Evolutionary conservation across 495 filamentous ascomycete species (phyloP).

Genomic region (Chaetomium cochliodes): DNA sequence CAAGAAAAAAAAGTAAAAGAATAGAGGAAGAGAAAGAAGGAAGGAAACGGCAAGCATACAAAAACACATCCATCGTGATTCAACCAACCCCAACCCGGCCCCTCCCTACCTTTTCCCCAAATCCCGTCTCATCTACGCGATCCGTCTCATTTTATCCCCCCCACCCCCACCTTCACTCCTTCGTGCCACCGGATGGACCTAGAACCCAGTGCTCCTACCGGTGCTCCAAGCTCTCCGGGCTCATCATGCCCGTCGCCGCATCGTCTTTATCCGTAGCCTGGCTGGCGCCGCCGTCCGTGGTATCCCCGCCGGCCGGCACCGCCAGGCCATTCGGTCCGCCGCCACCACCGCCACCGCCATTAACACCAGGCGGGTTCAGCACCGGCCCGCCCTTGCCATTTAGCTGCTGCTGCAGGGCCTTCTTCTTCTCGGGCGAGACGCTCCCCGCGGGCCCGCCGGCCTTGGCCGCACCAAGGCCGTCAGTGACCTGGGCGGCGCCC

Average conservation of each 20-base stretch:
- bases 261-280: slow-evolving; percentile 12
- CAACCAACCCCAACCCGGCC: neutral
- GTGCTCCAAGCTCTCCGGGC: slow-evolving; percentile 61
- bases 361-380: neutral
- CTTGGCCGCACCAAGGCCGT: neutral
- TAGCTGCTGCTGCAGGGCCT: neutral
- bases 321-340: neutral
- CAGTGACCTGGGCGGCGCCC: slow-evolving; percentile 44
- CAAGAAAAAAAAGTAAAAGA: neutral
- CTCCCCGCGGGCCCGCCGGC: neutral
- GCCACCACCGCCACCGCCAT: slow-evolving; percentile 2
- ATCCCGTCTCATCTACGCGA: no score
- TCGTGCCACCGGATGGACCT: no score
- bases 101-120: neutral
- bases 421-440: slow-evolving; percentile 21
- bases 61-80: slow-evolving; percentile 5
- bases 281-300: slow-evolving; percentile 1
- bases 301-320: slow-evolving; percentile 14
- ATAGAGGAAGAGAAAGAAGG: neutral
- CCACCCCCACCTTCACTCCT: no score
- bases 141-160: no score
- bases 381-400: neutral
- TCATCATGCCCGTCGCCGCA: slow-evolving; percentile 58
- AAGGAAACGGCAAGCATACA: neutral
- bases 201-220: slow-evolving; percentile 11